Base-by-base conservation (phyloP, 441 rosid species). In the Arabidopsis lyrata region DNA sequence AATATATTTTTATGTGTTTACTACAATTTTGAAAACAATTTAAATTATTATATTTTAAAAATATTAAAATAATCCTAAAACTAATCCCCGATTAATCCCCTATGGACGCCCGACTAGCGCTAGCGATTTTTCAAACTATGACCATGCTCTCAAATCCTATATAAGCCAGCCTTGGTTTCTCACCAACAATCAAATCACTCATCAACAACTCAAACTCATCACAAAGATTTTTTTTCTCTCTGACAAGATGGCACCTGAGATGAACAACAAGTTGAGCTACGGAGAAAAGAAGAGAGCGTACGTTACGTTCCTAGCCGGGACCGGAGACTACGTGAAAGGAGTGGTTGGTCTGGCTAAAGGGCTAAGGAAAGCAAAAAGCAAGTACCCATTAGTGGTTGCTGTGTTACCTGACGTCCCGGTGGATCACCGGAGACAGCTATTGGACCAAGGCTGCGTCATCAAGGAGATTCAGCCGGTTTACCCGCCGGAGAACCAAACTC, bases 301-400 rank as follows among this genome's bases (percentile, higher is more conserved):
- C 68, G 85, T 86, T 47, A 83, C 92, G 13, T 88, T 88, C 77
- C 76, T 88, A 42, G 92, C 90, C 12, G 92, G 92, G 0, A 82
- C 76, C 27, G 87, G 88, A 13, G 92, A 86, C 83, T 88, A 88
- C 77, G 86, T 84, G 66, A 88, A 83, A 70, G 92, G 92, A 11
- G 88, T 88, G 8, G 84, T 83, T 5, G 92, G 90, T 55, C 72
- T 88, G 53, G 87, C 80, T 5, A 88, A 88, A 78, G 92, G 90
- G 8, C 77, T 88, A 56, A 76, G 86, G 76, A 84, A 83, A 78
- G 75, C 58, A 31, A 80, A 81, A 65, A 62, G 84, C 2, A 80
- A 67, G 34, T 86, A 84, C 62, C 90, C 88, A 5, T 72, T 88
- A n/a, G 86, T 88, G 9, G 92, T 88, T 20, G 88, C 88, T 6